Conservation (phyloP, 345 rosid species). For the Acer campestre region DNA sequence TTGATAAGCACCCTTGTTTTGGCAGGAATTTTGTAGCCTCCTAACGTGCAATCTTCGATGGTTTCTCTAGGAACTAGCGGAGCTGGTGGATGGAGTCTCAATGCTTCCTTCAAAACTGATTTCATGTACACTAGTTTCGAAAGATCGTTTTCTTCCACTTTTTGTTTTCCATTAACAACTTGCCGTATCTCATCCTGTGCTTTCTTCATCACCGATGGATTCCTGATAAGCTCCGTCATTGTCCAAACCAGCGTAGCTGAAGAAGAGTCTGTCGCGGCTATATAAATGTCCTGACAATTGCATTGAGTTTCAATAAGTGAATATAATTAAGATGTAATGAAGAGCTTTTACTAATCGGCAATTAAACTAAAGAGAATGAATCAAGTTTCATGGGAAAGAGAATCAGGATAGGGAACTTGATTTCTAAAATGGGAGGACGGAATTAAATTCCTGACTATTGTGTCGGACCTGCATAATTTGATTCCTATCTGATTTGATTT, state of each 20-base stretch:
- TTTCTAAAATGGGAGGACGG: no score
- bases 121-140: constrained; percentile 31
- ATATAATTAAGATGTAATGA: background rate
- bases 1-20: constrained; percentile 39
- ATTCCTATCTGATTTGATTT: no score
- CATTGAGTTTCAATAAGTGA: background rate
- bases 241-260: constrained; percentile 40
- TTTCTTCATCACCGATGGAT: constrained; percentile 36
- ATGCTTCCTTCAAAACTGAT: constrained; percentile 30
- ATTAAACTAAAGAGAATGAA: no score
- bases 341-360: no score
- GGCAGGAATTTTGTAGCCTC: constrained; percentile 39
- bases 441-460: no score
- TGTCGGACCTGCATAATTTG: no score
- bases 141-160: constrained; percentile 37
- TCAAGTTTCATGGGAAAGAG: no score
- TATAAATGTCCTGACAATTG: constrained; percentile 36
- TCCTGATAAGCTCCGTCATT: constrained; percentile 37
- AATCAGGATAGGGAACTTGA: no score
- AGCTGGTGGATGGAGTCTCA: constrained; percentile 43
- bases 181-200: constrained; percentile 38
- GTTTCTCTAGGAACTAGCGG: constrained; percentile 47
- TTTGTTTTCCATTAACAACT: constrained; percentile 21
- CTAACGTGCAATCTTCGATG: constrained; percentile 20
- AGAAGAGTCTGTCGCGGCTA: constrained; percentile 41